A percentile compares a stretch with the other conserved stretches of the same genome.
phyloP scores from a whole-genome alignment of 495 filamentous ascomycete genomes.

The Xylaria acuta region DNA sequence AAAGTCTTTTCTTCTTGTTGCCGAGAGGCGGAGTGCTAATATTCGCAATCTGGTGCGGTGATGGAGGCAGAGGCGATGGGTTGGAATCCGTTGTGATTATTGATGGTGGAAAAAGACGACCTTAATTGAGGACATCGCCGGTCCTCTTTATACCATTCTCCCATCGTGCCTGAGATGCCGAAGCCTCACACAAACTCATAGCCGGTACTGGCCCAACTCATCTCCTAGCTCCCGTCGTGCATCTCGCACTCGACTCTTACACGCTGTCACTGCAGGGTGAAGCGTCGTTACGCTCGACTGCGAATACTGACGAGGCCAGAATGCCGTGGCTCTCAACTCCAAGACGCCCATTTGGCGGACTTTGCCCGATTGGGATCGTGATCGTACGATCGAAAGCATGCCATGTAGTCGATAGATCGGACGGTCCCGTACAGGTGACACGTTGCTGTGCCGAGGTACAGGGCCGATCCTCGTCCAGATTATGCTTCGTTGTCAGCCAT shows the following conservation, averaged over 20 bases:
- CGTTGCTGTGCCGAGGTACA: conserved; percentile 22
- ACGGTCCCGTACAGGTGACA: conserved; percentile 29
- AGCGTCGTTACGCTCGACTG: conserved; percentile 12
- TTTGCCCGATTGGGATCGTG: conserved; percentile 19
- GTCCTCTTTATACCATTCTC: conserved; percentile 34
- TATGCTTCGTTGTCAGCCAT: conserved; percentile 28
- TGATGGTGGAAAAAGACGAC: conserved; percentile 23
- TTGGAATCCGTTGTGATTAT: conserved; percentile 27
- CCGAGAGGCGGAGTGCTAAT: conserved; percentile 25
- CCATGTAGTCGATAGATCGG: conserved; percentile 26
- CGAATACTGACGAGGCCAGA: conserved; percentile 19
- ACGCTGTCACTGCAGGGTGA: conserved; percentile 22
- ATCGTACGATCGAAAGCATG: conserved; percentile 30
- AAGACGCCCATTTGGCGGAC: conserved; percentile 14
- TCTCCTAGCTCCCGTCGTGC: conserved; percentile 16
- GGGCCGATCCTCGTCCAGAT: conserved; percentile 25
- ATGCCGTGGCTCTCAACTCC: conserved; percentile 16
- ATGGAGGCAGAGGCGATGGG: conserved; percentile 4
- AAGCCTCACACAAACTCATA: not conserved
- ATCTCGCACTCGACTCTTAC: conserved; percentile 22
- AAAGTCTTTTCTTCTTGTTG: conserved; percentile 30
- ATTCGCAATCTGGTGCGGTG: not conserved
- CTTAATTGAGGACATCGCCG: conserved; percentile 18
- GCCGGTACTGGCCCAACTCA: conserved; percentile 10
- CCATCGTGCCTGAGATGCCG: conserved; percentile 15